Percentiles rank a stretch among this genome's conserved stretches.
These are phyloP conservation scores for Paracamarosporium sp. DNA, from an alignment of 2,329 filamentous ascomycete genomes.

Conservation along the genomic window DNA sequence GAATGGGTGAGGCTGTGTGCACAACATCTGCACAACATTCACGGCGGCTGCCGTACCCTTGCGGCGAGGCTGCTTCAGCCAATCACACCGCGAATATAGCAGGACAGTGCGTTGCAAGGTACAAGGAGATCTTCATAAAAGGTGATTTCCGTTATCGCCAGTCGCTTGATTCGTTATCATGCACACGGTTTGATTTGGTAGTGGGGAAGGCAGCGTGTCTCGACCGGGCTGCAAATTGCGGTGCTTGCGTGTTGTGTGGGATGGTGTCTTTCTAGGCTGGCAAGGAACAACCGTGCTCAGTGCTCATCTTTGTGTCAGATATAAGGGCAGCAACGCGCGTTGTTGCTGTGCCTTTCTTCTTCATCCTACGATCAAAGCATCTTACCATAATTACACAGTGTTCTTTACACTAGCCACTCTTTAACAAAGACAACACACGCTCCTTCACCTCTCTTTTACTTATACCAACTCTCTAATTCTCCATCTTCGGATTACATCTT, in stretches of 20 bases:
- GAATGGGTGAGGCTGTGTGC: conserved; percentile 7
- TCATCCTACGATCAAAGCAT: conserved; percentile 19
- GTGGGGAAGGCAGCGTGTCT: not conserved
- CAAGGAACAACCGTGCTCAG: not conserved
- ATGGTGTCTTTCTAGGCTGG: not conserved
- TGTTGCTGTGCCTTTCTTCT: conserved; percentile 12
- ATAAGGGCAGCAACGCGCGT: conserved; percentile 13
- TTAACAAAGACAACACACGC: conserved; percentile 20
- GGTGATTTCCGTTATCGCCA: conserved; percentile 10
- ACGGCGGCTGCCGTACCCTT: not conserved
- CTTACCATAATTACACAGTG: conserved; percentile 25
- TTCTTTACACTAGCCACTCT: conserved; percentile 38
- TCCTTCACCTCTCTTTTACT: conserved; percentile 21
- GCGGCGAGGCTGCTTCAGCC: conserved; percentile 4
- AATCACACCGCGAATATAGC: not conserved
- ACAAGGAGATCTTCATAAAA: conserved; percentile 6
- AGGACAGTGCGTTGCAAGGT: not conserved
- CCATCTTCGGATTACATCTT: conserved; percentile 9
- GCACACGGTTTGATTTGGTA: not conserved
- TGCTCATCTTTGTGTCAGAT: conserved; percentile 17
- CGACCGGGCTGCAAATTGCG: not conserved
- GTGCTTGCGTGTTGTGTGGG: not conserved
- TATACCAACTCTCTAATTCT: conserved; percentile 13
- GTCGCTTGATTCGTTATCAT: conserved; percentile 1
- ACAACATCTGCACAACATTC: conserved; percentile 6